Evolutionary conservation across 805 yeast genomes (phyloP), one percentile per base, ranked within the genome.

Genomic region (Ogataea sp.): DNA sequence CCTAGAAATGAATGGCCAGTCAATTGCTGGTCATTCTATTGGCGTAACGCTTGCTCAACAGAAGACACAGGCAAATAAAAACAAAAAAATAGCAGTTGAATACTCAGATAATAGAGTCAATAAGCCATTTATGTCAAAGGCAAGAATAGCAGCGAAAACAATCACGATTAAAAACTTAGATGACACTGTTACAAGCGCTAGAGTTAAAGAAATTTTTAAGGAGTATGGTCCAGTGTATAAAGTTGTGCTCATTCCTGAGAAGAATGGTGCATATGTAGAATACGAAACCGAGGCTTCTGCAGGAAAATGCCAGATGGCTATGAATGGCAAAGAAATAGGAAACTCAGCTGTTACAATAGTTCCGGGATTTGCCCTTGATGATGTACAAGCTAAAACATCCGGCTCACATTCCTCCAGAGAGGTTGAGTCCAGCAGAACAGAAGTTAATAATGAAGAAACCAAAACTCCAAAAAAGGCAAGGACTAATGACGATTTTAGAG

Each of bases 251-350:
- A 69, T 66, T 28, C 69, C 80, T 0, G 71, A 67, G 18, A 48
- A 55, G 16, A 49, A 58, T 6, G 73, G 72, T 4, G 82, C 82
- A 0, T 46, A 79, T 24, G 63, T 80, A 4, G 72, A 71, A 43
- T 73, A 73, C 44, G 54, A 53, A 20, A 56, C 52, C 6, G 56
- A 63, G 0, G 48, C 56, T 7, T 67, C 66, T 34, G 75, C 81
- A 1, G 86, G 86, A 0, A 64, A 58, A 34, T 78, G 76, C 0
- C 58, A 65, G 0, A 50, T 80, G 56, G 48, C 53, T 11, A 45
- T 75, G 14, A 62, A 67, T 25, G 73, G 74, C 0, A 45, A 44
- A 20, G 45, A 42, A 10, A 60, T 72, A 15, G 67, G 68, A 15
- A 67, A 60, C 2, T 56, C 51, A 33, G 35, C 26, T 1, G 29